These are phyloP conservation scores for Penicillium sp. DNA, from an alignment of 2,329 filamentous ascomycete genomes.

Conservation along the genomic window DNA sequence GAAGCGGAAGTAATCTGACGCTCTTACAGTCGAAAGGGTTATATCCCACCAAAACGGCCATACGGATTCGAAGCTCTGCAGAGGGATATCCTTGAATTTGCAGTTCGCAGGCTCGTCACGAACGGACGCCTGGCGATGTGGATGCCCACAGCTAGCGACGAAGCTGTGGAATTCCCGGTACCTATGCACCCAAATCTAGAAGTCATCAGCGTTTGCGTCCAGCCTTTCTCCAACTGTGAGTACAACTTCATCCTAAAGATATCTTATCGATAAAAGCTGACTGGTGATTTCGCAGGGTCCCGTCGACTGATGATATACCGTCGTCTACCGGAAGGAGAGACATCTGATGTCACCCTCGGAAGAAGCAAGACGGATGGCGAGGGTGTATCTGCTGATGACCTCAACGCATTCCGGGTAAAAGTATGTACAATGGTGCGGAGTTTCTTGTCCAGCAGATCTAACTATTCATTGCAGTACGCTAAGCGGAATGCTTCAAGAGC, in stretches of 20 bases:
- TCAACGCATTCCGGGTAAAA: slow-evolving; percentile 67
- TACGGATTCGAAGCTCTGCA: slow-evolving; percentile 92
- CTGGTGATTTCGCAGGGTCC: slow-evolving; percentile 63
- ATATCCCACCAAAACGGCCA: slow-evolving; percentile 83
- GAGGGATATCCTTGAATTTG: slow-evolving; percentile 84
- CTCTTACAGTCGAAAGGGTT: slow-evolving; percentile 59
- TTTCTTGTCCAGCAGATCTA: not conserved
- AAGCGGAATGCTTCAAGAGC: slow-evolving; percentile 7
- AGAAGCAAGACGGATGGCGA: slow-evolving; percentile 37
- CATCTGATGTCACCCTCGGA: slow-evolving; percentile 32
- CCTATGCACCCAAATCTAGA: slow-evolving; percentile 76
- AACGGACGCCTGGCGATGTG: slow-evolving; percentile 84
- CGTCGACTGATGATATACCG: slow-evolving; percentile 84
- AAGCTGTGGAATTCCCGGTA: slow-evolving; percentile 72
- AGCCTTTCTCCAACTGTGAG: slow-evolving; percentile 84
- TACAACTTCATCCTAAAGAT: slow-evolving; percentile 24
- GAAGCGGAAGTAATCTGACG: not conserved
- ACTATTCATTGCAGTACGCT: slow-evolving; percentile 14
- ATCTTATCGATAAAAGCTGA: not conserved
- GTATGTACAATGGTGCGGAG: slow-evolving; percentile 22
- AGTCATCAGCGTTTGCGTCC: slow-evolving; percentile 74
- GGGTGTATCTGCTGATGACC: slow-evolving; percentile 61
- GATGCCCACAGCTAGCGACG: slow-evolving; percentile 90
- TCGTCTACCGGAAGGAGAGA: slow-evolving; percentile 61
- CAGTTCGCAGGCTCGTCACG: slow-evolving; percentile 73